Evolutionary conservation across 139 green algal genomes (phyloP), one percentile per base, ranked within the genome.

Genomic region (Diplosphaera chodatii): DNA sequence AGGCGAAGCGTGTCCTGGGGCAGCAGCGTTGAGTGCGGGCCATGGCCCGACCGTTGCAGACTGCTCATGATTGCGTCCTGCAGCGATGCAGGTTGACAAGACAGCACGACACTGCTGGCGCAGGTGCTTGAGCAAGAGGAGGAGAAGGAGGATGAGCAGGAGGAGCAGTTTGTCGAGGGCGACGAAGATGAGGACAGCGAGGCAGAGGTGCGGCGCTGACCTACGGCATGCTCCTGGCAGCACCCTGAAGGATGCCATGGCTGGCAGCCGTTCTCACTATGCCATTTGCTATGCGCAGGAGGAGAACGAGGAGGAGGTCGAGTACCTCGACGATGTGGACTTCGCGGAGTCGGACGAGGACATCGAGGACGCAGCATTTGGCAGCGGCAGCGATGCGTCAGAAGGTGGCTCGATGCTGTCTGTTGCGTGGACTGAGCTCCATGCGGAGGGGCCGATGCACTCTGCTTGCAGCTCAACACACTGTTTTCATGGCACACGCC

Each of bases 131-230:
- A 90, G 41, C 68, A 85, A 32, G 65, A 66, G 56, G 75, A 90
- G 55, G 75, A 89, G 63, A 80, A 93, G 30, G 77, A 91, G 31
- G 80, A 93, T 77, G 91, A 92, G 48, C 68, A 93, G 32, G 81
- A 88, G 13, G 91, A 90, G 21, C 76, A 85, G 10, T 74, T 87
- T 4, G 72, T 88, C 23, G 76, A 86, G 63, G 29, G 84, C 13
- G 66, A 68, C 16, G 74, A 69, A 32, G 70, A 69, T 56, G 28
- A 37, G 13, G 20, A 62, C 31, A 59, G 48, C 48, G 48, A 59
- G 48, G 48, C 48, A 59, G 48, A 59, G 48, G 48, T 59, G 48
- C 18, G 66, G 4, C 4, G 3, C 37, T 48, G 37, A 10, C 37
- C 10, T 48, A 10, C 37, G 37, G n/a, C n/a, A n/a, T n/a, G n/a